phyloP scores from a whole-genome alignment of 345 rosid genomes.

The Eucalyptus rudis region DNA sequence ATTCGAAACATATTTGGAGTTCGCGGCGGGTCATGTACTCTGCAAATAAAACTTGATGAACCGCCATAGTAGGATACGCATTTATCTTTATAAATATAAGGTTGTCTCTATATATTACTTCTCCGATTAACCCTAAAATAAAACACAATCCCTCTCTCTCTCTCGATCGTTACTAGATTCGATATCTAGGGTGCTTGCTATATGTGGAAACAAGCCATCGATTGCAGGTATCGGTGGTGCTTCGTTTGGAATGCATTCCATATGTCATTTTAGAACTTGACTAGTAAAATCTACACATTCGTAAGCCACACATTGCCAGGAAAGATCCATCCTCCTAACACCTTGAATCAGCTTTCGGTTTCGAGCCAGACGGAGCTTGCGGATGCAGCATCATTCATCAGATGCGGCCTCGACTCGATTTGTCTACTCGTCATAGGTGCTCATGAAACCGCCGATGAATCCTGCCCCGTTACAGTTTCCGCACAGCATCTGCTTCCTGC shows the following conservation, averaged over 20 bases:
- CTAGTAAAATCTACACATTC: not conserved
- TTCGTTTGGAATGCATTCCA: not conserved
- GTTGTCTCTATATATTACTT: not conserved
- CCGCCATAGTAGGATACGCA: not conserved
- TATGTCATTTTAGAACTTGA: not conserved
- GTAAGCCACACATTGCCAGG: not conserved
- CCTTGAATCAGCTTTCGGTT: not conserved
- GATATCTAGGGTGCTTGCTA: not conserved
- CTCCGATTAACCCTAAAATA: not conserved
- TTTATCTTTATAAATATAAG: not conserved
- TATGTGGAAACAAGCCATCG: not conserved
- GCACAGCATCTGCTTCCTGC: slow-evolving; percentile 36
- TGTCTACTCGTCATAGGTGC: slow-evolving; percentile 28
- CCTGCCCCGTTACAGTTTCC: slow-evolving; percentile 66
- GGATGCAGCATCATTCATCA: not conserved
- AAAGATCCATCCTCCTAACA: not conserved
- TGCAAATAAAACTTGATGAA: not conserved
- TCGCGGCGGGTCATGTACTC: fast-evolving
- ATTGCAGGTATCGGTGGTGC: not conserved
- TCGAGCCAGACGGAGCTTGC: not conserved
- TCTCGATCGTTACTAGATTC: not conserved
- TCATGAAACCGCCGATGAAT: slow-evolving; percentile 53
- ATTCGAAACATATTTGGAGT: fast-evolving
- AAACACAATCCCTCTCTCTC: not conserved
- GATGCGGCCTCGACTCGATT: not conserved